Percentiles rank a stretch among this genome's conserved stretches.
Conservation (phyloP, 371 early-diverging fungal species). For the Syncephalastrum racemosum region DNA sequence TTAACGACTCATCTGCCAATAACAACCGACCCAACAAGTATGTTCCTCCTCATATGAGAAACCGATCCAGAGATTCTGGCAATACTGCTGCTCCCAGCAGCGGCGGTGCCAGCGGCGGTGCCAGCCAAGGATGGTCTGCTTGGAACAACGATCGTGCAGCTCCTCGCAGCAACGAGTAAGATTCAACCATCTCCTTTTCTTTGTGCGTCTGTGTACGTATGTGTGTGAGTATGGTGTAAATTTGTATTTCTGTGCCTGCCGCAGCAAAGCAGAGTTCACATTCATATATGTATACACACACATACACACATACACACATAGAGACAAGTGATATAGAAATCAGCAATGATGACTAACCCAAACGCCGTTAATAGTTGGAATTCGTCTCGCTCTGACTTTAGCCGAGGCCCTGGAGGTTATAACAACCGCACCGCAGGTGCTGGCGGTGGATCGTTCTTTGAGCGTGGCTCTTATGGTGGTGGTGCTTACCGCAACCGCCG, state of each 20-base stretch:
- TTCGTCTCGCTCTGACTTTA: slow-evolving; percentile 52
- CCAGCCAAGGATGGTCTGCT: slow-evolving; percentile 21
- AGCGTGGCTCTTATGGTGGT: slow-evolving; percentile 34
- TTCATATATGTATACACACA: no score
- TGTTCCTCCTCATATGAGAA: slow-evolving; percentile 61
- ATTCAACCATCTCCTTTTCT: slow-evolving; percentile 2
- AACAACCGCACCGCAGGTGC: slow-evolving; percentile 30
- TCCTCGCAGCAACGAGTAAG: slow-evolving; percentile 18
- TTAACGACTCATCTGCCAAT: slow-evolving; percentile 45
- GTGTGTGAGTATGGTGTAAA: no score
- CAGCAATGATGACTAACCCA: slow-evolving; percentile 10
- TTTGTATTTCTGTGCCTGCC: not conserved
- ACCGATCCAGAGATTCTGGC: slow-evolving; percentile 14
- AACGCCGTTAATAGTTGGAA: slow-evolving; percentile 33
- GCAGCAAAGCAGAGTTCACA: no score
- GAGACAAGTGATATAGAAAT: slow-evolving; percentile 9
- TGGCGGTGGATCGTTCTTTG: slow-evolving; percentile 20
- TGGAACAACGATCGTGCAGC: slow-evolving; percentile 18
- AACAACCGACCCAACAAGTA: slow-evolving; percentile 31
- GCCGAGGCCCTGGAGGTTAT: slow-evolving; percentile 36
- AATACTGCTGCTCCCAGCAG: slow-evolving; percentile 7
- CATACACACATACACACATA: not conserved
- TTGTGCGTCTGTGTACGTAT: no score
- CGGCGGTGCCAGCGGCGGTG: slow-evolving; percentile 16
- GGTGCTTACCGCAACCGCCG: slow-evolving; percentile 41